Percentiles rank a stretch among this genome's conserved stretches.
These are phyloP conservation scores for Claviceps sp. DNA, from an alignment of 2,329 filamentous ascomycete genomes.

Conservation along the genomic window DNA sequence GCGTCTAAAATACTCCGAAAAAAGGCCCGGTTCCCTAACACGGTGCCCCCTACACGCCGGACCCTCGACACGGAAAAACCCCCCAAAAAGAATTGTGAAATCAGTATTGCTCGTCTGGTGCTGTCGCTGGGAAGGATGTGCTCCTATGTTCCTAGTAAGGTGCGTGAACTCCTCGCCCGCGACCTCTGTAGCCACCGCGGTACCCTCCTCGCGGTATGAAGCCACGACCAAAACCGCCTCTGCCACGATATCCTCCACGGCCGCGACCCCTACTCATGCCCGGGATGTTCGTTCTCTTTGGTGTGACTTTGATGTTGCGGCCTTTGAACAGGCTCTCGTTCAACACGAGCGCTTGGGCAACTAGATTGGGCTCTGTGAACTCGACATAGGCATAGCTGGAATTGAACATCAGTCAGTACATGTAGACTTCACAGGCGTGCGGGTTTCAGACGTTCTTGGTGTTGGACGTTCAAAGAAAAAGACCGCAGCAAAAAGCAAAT, in stretches of 20 bases:
- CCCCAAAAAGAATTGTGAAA: neutral
- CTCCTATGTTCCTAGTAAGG: slow-evolving; percentile 44
- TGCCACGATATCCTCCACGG: slow-evolving; percentile 38
- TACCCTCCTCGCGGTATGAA: slow-evolving; percentile 45
- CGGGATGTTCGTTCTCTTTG: slow-evolving; percentile 92
- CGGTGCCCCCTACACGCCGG: too few relatives aligned
- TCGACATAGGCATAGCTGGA: slow-evolving; percentile 94
- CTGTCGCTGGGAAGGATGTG: slow-evolving; percentile 11
- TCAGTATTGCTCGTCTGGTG: slow-evolving; percentile 6
- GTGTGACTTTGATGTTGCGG: slow-evolving; percentile 84
- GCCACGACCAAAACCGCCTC: slow-evolving; percentile 41
- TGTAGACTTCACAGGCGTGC: neutral
- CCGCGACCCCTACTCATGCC: slow-evolving; percentile 79
- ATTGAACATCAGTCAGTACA: neutral
- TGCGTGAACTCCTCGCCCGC: slow-evolving; percentile 44
- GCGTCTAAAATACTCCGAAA: neutral
- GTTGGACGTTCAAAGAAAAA: neutral
- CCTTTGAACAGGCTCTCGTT: slow-evolving; percentile 96
- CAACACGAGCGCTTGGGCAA: slow-evolving; percentile 83
- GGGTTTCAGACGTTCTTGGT: too few relatives aligned
- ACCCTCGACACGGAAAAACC: neutral
- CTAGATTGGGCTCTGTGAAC: slow-evolving; percentile 85
- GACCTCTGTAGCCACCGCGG: slow-evolving; percentile 53
- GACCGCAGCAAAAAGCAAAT: too few relatives aligned
- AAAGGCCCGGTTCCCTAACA: neutral